Evolutionary conservation across 495 filamentous ascomycete genomes (phyloP).

Genomic region (Aspergillus baeticus): DNA sequence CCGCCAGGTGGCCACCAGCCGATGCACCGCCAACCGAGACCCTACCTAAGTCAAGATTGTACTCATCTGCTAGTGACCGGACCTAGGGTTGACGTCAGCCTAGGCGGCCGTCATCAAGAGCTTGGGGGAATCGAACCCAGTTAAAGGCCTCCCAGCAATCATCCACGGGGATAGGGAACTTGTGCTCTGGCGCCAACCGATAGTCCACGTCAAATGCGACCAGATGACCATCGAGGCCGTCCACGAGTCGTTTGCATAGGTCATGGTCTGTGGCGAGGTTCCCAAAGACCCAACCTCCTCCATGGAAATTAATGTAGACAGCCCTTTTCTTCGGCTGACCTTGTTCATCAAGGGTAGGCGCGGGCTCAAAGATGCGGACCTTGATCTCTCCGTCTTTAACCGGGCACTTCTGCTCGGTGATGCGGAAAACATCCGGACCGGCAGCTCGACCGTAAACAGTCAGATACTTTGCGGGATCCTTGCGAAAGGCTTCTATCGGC

Average conservation of each 20-base stretch:
- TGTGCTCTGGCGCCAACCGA: slow-evolving; percentile 37
- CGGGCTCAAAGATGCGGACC: slow-evolving; percentile 40
- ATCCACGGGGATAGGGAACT: slow-evolving; percentile 33
- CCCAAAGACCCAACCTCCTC: slow-evolving; percentile 43
- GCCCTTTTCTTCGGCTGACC: slow-evolving; percentile 33
- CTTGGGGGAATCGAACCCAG: slow-evolving; percentile 28
- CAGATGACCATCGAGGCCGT: slow-evolving; percentile 33
- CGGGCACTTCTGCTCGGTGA: slow-evolving; percentile 40
- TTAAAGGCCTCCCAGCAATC: slow-evolving; percentile 45
- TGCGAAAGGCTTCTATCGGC: slow-evolving; percentile 44
- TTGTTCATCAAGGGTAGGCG: slow-evolving; percentile 24
- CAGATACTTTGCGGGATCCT: slow-evolving; percentile 36
- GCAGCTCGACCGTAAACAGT: slow-evolving; percentile 33
- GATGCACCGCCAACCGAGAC: slow-evolving; percentile 36
- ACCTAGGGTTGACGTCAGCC: slow-evolving; percentile 24
- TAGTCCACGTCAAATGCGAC: slow-evolving; percentile 43
- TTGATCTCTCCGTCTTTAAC: slow-evolving; percentile 36
- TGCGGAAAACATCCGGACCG: slow-evolving; percentile 36
- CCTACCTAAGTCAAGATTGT: slow-evolving; percentile 31
- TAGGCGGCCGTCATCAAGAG: neutral
- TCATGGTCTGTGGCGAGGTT: slow-evolving; percentile 33
- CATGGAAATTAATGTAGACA: slow-evolving; percentile 40
- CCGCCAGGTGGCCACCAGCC: slow-evolving; percentile 40
- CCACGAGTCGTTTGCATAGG: slow-evolving; percentile 36
- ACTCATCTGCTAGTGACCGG: slow-evolving; percentile 27